phyloP scores from a whole-genome alignment of 768 basidiomycete species.

The Boletus insuetus region DNA sequence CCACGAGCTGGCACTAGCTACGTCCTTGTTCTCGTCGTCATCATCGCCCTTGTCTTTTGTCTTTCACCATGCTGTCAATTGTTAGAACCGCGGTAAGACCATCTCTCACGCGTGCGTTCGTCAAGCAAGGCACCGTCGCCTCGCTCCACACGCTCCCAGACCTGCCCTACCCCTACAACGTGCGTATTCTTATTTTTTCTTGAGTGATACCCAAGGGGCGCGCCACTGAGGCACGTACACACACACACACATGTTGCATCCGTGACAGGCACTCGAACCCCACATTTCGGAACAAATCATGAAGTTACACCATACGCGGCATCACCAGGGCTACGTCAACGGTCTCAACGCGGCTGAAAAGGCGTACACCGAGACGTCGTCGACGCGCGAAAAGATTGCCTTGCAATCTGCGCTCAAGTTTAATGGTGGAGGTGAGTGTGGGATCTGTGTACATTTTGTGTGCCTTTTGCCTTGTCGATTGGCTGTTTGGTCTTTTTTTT shows the following conservation, averaged over 20 bases:
- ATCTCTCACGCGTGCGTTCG: conserved; percentile 44
- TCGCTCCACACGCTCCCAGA: conserved; percentile 71
- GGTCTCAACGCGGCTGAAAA: conserved; percentile 93
- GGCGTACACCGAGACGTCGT: conserved; percentile 61
- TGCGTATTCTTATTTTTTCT: conserved; percentile 28
- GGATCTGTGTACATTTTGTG: neutral
- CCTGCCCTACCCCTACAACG: conserved; percentile 80
- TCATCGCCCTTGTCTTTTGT: neutral
- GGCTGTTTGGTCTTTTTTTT: too few species aligned
- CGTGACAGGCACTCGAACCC: conserved; percentile 83
- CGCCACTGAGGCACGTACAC: neutral
- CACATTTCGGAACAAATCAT: conserved; percentile 91
- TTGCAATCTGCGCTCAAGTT: conserved; percentile 94
- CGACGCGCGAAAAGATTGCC: conserved; percentile 73
- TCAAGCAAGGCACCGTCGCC: conserved; percentile 39
- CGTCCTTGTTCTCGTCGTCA: neutral
- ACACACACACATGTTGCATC: neutral
- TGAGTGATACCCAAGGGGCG: neutral
- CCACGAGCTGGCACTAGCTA: neutral
- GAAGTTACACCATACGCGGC: conserved; percentile 89
- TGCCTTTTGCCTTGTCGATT: neutral
- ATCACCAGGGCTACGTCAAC: conserved; percentile 91
- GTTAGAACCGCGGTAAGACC: conserved; percentile 44
- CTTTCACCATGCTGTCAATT: conserved; percentile 45
- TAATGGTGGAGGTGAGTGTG: conserved; percentile 81